These are phyloP conservation scores for Aspergillus glaucus DNA, from an alignment of 2,329 filamentous ascomycete species.

Conservation along the genomic window DNA sequence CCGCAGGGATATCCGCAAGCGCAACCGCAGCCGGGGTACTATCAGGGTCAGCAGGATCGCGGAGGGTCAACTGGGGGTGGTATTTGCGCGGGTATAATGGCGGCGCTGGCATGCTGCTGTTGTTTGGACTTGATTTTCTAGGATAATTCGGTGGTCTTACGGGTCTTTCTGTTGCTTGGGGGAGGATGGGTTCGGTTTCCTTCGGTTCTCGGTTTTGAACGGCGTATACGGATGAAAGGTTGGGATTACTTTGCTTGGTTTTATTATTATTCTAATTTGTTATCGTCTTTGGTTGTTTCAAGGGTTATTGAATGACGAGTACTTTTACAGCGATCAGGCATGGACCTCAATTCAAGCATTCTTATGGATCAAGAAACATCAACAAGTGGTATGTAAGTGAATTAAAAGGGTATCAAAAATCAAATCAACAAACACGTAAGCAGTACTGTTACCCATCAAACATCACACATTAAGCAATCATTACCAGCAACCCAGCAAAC, in stretches of 20 bases:
- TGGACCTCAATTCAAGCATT: background rate
- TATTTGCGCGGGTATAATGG: slow-evolving; percentile 43
- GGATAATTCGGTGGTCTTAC: background rate
- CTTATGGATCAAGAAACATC: background rate
- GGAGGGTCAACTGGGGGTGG: slow-evolving; percentile 28
- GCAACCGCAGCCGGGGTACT: slow-evolving; percentile 35
- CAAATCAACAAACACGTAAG: background rate
- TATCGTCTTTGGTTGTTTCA: background rate
- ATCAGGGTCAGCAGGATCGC: slow-evolving; percentile 24
- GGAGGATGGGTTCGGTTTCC: background rate
- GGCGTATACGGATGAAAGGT: no score
- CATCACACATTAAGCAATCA: background rate
- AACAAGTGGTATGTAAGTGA: background rate
- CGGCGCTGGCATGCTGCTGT: slow-evolving; percentile 45
- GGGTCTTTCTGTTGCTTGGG: background rate
- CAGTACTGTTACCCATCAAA: background rate
- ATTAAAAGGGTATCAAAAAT: background rate
- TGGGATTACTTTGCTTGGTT: background rate
- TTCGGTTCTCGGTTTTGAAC: no score
- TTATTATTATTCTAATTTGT: background rate
- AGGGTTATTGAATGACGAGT: no score
- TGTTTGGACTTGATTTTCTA: slow-evolving; percentile 45
- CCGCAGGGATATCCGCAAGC: slow-evolving; percentile 27
- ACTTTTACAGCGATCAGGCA: background rate
- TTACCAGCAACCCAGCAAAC: background rate